These are phyloP conservation scores for Penicillium sclerotigenum DNA, from an alignment of 2,329 filamentous ascomycete genomes.

Conservation along the genomic window DNA sequence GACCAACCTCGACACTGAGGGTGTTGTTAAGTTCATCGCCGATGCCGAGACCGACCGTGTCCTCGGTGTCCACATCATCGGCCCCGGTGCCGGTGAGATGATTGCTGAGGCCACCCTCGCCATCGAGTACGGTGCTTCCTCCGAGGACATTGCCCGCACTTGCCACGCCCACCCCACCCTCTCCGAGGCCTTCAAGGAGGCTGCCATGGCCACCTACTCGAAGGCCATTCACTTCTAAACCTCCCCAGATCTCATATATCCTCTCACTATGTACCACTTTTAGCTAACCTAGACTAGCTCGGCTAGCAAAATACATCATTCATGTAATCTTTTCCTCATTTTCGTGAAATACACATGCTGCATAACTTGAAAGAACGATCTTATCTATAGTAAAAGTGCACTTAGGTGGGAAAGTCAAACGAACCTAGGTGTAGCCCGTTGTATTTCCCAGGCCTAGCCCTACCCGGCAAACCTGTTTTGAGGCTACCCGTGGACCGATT, in stretches of 20 bases:
- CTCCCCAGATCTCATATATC: constrained; percentile 21
- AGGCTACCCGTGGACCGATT: no score
- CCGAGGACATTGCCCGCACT: constrained; percentile 90
- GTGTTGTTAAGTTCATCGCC: constrained; percentile 93
- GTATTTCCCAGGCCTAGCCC: no score
- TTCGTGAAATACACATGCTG: constrained; percentile 7
- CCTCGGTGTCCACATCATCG: constrained; percentile 93
- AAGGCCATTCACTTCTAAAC: constrained; percentile 92
- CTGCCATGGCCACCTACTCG: constrained; percentile 93
- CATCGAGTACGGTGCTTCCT: constrained; percentile 92
- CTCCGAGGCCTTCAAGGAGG: constrained; percentile 98
- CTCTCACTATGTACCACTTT: constrained; percentile 26
- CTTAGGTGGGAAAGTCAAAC: neutral
- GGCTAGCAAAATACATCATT: constrained; percentile 37
- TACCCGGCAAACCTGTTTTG: no score
- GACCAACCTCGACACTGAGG: constrained; percentile 96
- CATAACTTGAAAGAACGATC: neutral
- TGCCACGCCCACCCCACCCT: constrained; percentile 96
- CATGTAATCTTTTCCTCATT: constrained; percentile 32
- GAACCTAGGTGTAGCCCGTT: no score
- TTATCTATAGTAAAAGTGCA: neutral
- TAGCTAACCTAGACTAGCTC: constrained; percentile 33
- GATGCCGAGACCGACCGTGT: constrained; percentile 96
- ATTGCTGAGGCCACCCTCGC: constrained; percentile 95
- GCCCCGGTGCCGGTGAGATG: constrained; percentile 96